Evolutionary conservation across 176 grass and related monocot species (phyloP), one percentile per base, ranked within the genome.

Genomic region (Oryza glumipatula): DNA sequence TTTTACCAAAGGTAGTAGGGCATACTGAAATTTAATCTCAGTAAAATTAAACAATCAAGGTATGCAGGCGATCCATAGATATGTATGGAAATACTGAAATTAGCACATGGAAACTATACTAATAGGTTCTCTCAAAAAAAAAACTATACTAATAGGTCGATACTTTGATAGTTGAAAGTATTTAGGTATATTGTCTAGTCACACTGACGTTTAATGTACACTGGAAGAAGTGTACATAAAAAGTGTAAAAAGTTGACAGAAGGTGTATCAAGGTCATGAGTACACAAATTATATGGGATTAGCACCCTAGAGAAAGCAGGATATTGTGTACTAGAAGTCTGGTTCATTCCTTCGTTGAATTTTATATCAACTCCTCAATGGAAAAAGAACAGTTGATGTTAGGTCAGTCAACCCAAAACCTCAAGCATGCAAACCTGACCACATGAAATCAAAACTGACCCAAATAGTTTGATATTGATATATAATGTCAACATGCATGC

Each of bases 141-240:
- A 74, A 74, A 74, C 9, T 5, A 83, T 72, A 73, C 65, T n/a
- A 66, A 63, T 49, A 6, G 58, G 74, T 74, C 11, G 70, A 44
- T 74, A 73, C 15, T 54, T 54, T 19, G 4, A 21, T 19, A 63
- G 21, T 33, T 19, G 13, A 83, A 49, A 66, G 8, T 15, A 38
- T 4, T 65, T 9, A 9, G 45, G 22, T 16, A 49, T 30, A 38
- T 73, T 45, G 5, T 32, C 5, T 32, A 52, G 46, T 11, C 23
- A 24, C 64, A 19, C 7, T 36, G 28, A 23, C 39, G 17, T 63
- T 24, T 45, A 49, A 49, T 74, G 19, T 49, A 13, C 19, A 51
- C 11, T 3, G 24, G 45, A 73, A 74, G 30, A 66, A 35, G 28
- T 48, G 43, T 7, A 24, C 11, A 63, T 48, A 24, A 22, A 33